These are phyloP conservation scores for Mrakia frigida DNA, from an alignment of 768 basidiomycete species.

Conservation along the genomic window DNA sequence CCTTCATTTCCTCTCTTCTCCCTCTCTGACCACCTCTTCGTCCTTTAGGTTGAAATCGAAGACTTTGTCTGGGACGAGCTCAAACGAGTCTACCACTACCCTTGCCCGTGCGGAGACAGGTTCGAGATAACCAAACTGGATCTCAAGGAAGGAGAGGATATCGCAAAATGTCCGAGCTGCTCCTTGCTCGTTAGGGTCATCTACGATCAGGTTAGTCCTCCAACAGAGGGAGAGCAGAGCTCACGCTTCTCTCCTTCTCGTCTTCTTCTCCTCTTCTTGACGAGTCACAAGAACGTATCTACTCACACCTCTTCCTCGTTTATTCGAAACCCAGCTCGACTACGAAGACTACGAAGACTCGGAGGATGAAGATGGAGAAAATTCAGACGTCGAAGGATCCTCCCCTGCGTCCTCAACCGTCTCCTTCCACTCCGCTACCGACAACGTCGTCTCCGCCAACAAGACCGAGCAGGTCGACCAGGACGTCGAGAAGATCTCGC, in stretches of 20 bases:
- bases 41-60: constrained; percentile 78
- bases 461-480: background rate
- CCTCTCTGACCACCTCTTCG: background rate
- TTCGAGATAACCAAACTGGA: constrained; percentile 89
- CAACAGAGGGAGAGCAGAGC: background rate
- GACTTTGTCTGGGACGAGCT: constrained; percentile 83
- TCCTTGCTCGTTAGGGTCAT: constrained; percentile 86
- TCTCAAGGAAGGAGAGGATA: constrained; percentile 82
- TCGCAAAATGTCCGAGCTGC: constrained; percentile 94
- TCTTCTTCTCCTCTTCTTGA: background rate
- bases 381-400: constrained; percentile 12
- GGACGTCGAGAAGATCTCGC: constrained; percentile 3
- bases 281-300: background rate
- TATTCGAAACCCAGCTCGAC: constrained; percentile 22
- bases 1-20: background rate
- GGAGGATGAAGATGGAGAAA: constrained; percentile 29
- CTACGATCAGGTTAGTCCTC: constrained; percentile 77
- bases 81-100: constrained; percentile 86
- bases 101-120: constrained; percentile 94
- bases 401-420: constrained; percentile 27
- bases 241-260: background rate
- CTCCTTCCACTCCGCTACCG: constrained; percentile 29
- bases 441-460: background rate
- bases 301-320: background rate
- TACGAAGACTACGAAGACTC: constrained; percentile 33